Conservation (phyloP, 2,329 filamentous ascomycete genomes). For the Stagonosporopsis chrysanthemi region DNA sequence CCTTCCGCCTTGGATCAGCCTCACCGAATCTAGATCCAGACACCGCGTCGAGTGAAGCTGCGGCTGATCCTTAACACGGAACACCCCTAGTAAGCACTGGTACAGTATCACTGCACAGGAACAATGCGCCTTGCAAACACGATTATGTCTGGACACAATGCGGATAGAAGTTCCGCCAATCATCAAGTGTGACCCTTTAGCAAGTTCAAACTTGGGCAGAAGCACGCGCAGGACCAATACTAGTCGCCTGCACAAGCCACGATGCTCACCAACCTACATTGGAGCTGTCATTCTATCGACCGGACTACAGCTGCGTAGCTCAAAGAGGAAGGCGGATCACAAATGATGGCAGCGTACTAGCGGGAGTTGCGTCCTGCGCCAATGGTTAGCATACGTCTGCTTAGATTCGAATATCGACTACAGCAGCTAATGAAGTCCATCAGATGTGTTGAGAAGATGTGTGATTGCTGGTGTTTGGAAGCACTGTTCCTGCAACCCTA, state of each 20-base stretch:
- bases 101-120: background rate
- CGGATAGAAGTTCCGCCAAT: background rate
- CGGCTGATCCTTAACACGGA: background rate
- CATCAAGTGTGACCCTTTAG: background rate
- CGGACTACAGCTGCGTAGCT: background rate
- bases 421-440: slow-evolving; percentile 8
- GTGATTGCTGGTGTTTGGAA: slow-evolving; percentile 33
- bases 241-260: background rate
- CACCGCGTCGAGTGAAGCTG: background rate
- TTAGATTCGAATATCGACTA: background rate
- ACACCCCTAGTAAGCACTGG: background rate
- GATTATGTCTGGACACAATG: background rate
- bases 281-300: background rate
- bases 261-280: background rate
- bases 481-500: slow-evolving; percentile 32
- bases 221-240: background rate
- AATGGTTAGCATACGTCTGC: slow-evolving; percentile 1
- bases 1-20: background rate
- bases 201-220: background rate
- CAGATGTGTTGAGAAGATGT: slow-evolving; percentile 39
- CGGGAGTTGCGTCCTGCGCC: background rate
- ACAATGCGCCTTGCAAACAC: background rate
- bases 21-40: background rate
- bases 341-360: background rate
- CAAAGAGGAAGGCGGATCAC: background rate